Conservation (phyloP, 148 eudicot species). For the Drosera capensis region DNA sequence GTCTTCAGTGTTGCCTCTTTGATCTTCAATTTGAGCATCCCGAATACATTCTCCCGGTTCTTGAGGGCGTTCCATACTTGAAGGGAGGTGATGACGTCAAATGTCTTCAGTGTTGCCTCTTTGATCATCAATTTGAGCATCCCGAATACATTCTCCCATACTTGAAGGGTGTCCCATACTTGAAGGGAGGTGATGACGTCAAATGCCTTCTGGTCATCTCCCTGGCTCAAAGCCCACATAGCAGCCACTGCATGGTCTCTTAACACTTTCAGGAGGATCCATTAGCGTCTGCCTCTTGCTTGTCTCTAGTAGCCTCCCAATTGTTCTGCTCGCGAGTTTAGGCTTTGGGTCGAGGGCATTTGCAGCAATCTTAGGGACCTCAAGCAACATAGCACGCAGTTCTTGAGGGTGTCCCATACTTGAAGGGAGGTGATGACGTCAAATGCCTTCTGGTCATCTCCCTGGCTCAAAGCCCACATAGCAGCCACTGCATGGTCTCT, state of each 20-base stretch:
- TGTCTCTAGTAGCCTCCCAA: slow-evolving; percentile 51
- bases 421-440: slow-evolving; percentile 59
- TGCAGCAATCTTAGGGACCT: slow-evolving; percentile 93
- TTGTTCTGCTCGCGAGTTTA: slow-evolving; percentile 60
- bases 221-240: slow-evolving; percentile 53
- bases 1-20: slow-evolving; percentile 69
- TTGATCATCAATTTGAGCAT: slow-evolving; percentile 62
- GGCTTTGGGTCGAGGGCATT: slow-evolving; percentile 56
- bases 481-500: slow-evolving; percentile 86
- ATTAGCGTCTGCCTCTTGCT: slow-evolving; percentile 67
- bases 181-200: slow-evolving; percentile 60
- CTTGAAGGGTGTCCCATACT: slow-evolving; percentile 54
- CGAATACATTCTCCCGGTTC: slow-evolving; percentile 45
- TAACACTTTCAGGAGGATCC: slow-evolving; percentile 59
- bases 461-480: slow-evolving; percentile 51
- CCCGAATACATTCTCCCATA: slow-evolving; percentile 43
- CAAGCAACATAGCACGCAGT: slow-evolving; percentile 91
- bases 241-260: slow-evolving; percentile 87
- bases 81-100: not conserved
- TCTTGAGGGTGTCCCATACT: too few relatives aligned
- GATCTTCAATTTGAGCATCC: slow-evolving; percentile 57
- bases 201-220: slow-evolving; percentile 59
- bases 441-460: slow-evolving; percentile 57
- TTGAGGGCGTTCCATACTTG: slow-evolving; percentile 50
- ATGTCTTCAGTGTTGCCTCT: slow-evolving; percentile 63